These are phyloP conservation scores for Tetrahymena elliotti DNA, from an alignment of 73 alveolate species.

Conservation along the genomic window DNA sequence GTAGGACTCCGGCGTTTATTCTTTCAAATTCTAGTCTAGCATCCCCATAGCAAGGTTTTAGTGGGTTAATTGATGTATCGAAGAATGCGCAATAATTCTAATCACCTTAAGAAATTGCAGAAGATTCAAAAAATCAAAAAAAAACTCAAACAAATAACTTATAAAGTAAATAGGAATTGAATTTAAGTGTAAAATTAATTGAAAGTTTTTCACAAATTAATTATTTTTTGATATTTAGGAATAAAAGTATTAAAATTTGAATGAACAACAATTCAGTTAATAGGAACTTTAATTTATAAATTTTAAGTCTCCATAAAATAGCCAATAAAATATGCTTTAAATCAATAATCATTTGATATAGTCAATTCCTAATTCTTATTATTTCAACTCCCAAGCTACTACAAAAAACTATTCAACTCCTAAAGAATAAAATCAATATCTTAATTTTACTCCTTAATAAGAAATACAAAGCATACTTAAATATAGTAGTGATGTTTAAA, in stretches of 20 bases:
- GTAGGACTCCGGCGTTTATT: neutral
- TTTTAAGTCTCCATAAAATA: neutral
- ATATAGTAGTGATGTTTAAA: neutral
- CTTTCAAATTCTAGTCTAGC: neutral
- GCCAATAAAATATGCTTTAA: neutral
- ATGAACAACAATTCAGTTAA: neutral
- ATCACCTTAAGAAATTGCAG: neutral
- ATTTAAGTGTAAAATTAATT: neutral
- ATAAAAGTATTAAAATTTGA: neutral
- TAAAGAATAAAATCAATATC: neutral
- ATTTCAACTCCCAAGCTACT: neutral
- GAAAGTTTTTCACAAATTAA: too few relatives aligned
- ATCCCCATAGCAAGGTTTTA: neutral
- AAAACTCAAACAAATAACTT: neutral
- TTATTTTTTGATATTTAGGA: neutral
- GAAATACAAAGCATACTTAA: neutral
- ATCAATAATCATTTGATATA: too few relatives aligned
- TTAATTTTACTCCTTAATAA: neutral
- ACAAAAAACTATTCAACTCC: neutral
- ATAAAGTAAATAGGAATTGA: neutral
- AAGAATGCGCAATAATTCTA: neutral
- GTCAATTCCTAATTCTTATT: neutral
- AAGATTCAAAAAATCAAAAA: neutral
- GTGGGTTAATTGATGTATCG: neutral
- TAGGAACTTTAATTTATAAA: neutral